A percentile compares a stretch with the other conserved stretches of the same genome.
These are phyloP conservation scores for Novakomyces olei DNA, from an alignment of 805 yeast species.

Conservation along the genomic window DNA sequence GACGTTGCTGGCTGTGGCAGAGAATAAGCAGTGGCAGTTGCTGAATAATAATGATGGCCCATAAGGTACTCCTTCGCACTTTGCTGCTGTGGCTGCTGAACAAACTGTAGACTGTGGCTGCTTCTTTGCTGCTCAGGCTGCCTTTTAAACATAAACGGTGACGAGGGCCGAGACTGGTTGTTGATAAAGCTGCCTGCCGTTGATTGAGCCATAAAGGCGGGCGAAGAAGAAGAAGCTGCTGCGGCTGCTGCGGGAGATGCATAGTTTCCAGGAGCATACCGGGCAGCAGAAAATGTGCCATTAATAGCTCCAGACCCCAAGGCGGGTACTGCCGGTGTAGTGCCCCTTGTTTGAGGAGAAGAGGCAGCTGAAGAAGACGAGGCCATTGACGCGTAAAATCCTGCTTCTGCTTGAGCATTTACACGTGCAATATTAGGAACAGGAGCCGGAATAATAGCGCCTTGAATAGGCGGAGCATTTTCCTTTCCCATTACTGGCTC, in stretches of 20 bases:
- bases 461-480: conserved; percentile 84
- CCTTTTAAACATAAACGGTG: too few relatives aligned
- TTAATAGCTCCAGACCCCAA: too few relatives aligned
- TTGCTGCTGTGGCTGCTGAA: too few relatives aligned
- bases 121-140: too few relatives aligned
- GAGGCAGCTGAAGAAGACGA: conserved; percentile 12
- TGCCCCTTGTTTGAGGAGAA: conserved; percentile 8
- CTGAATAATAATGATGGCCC: too few relatives aligned
- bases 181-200: background rate
- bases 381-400: conserved; percentile 7
- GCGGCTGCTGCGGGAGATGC: conserved; percentile 1
- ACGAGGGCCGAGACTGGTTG: background rate
- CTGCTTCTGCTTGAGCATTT: conserved; percentile 10
- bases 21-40: too few relatives aligned
- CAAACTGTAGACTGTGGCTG: too few relatives aligned
- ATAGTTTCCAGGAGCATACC: background rate
- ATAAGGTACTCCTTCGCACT: too few relatives aligned
- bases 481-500: conserved; percentile 61
- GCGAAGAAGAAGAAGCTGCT: background rate
- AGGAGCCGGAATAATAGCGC: conserved; percentile 59
- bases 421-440: conserved; percentile 16
- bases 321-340: conserved; percentile 1
- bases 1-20: too few relatives aligned
- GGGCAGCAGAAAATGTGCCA: too few relatives aligned
- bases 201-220: conserved; percentile 1